These are phyloP conservation scores for Cladosporium sp. DNA, from an alignment of 2,329 filamentous ascomycete species.

Conservation along the genomic window DNA sequence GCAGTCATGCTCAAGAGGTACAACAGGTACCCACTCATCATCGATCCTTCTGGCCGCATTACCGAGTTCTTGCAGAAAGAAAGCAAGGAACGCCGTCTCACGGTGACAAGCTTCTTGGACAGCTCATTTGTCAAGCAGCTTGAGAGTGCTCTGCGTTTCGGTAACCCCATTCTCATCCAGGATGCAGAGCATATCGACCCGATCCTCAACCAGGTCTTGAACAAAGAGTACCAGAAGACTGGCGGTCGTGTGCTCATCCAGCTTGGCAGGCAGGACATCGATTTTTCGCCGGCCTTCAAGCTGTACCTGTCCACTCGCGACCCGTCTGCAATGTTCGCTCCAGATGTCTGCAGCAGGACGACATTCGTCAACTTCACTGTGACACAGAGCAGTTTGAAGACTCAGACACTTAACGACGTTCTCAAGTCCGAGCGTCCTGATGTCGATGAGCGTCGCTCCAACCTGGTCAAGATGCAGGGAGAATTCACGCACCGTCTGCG, in stretches of 20 bases:
- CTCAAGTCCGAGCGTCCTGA: slow-evolving; percentile 96
- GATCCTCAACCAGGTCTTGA: slow-evolving; percentile 95
- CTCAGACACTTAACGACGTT: slow-evolving; percentile 94
- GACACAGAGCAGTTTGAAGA: slow-evolving; percentile 96
- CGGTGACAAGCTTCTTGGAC: slow-evolving; percentile 95
- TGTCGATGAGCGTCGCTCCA: slow-evolving; percentile 91
- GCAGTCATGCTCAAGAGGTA: slow-evolving; percentile 96
- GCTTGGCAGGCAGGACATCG: slow-evolving; percentile 96
- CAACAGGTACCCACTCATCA: slow-evolving; percentile 97
- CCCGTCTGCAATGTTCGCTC: slow-evolving; percentile 90
- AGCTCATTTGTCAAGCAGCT: slow-evolving; percentile 97
- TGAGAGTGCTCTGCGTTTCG: slow-evolving; percentile 93
- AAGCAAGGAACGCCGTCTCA: slow-evolving; percentile 87
- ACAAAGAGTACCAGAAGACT: slow-evolving; percentile 99
- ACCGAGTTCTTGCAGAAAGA: slow-evolving; percentile 95
- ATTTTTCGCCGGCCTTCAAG: slow-evolving; percentile 95
- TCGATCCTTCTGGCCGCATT: slow-evolving; percentile 91
- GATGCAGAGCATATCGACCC: slow-evolving; percentile 97
- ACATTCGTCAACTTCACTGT: slow-evolving; percentile 99
- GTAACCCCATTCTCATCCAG: slow-evolving; percentile 97
- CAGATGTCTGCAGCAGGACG: slow-evolving; percentile 95
- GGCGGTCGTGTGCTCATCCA: slow-evolving; percentile 97
- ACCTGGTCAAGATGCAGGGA: slow-evolving; percentile 96
- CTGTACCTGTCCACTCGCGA: slow-evolving; percentile 93
- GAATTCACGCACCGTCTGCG: slow-evolving; percentile 99